These are phyloP conservation scores for Cupressus sempervirens DNA, from an alignment of 75 land plant species.

Conservation along the genomic window DNA sequence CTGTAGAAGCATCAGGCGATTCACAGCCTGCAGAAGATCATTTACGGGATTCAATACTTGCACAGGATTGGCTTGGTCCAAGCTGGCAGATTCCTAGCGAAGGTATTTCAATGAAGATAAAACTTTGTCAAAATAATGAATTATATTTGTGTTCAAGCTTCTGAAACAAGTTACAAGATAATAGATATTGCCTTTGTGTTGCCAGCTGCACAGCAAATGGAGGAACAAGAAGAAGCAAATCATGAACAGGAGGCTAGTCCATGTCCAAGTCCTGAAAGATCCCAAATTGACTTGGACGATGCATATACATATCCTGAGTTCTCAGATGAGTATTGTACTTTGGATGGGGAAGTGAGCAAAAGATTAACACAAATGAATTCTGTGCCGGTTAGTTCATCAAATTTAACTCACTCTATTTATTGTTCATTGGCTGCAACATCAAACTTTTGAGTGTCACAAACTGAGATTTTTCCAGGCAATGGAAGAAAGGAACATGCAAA, in stretches of 20 bases:
- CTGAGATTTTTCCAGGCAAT: background rate
- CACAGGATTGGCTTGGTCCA: constrained; percentile 58
- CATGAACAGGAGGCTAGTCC: constrained; percentile 27
- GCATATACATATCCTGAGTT: constrained; percentile 26
- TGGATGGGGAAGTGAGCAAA: constrained; percentile 79
- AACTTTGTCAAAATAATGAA: background rate
- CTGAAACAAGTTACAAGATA: constrained; percentile 13
- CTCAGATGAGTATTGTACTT: constrained; percentile 42
- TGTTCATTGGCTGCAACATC: background rate
- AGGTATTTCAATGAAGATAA: constrained; percentile 6
- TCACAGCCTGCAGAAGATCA: constrained; percentile 22
- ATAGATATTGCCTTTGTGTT: constrained; percentile 9
- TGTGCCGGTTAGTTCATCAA: constrained; percentile 55
- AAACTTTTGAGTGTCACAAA: background rate
- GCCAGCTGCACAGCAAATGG: constrained; percentile 14
- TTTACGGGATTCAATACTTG: constrained; percentile 48
- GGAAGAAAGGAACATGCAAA: background rate
- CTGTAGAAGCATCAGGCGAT: constrained; percentile 60
- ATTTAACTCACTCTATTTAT: background rate
- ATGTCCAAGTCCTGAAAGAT: constrained; percentile 37
- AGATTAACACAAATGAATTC: constrained; percentile 75
- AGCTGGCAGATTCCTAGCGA: background rate
- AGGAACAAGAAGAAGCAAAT: constrained; percentile 3
- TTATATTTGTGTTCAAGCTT: background rate
- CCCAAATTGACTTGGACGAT: constrained; percentile 22